Evolutionary conservation across 139 green algal species (phyloP).

Genomic region (Micractinium conductrix): DNA sequence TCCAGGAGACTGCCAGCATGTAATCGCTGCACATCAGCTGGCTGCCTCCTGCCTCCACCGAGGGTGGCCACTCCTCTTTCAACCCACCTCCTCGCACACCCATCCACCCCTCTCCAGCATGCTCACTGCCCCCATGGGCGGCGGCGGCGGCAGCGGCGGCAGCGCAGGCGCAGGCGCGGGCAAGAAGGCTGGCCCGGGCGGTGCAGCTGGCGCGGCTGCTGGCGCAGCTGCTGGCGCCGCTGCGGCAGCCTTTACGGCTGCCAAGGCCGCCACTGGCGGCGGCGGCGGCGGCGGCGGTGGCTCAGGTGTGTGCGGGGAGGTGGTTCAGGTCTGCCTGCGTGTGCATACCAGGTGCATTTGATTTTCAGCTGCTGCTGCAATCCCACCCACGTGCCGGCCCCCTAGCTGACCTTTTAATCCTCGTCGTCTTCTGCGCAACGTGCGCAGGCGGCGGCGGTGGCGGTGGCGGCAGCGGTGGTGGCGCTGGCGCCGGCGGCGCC

Average conservation of each 20-base stretch:
- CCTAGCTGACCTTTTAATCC: not conserved
- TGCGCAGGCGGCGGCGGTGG: not conserved
- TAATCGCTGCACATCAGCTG: too few species aligned
- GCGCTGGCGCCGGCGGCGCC: not conserved
- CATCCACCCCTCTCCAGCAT: too few species aligned
- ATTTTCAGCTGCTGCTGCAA: not conserved
- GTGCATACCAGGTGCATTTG: not conserved
- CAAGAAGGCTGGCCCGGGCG: not conserved
- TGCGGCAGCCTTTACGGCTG: not conserved
- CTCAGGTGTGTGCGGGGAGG: not conserved
- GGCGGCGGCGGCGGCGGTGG: not conserved
- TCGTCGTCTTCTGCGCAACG: not conserved
- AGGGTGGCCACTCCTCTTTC: too few species aligned
- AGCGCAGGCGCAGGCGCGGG: not conserved
- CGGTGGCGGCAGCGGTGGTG: not conserved
- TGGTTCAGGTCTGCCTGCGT: not conserved
- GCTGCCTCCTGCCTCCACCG: too few species aligned
- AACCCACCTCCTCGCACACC: too few species aligned
- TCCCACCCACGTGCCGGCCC: not conserved
- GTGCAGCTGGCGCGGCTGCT: not conserved
- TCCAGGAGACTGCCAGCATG: too few species aligned
- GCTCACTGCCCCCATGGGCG: not conserved
- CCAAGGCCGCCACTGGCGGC: not conserved
- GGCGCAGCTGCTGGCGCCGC: not conserved
- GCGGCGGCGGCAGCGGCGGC: not conserved